Conservation (phyloP, 1,284 basidiomycete species). For the Meira nashicola region DNA sequence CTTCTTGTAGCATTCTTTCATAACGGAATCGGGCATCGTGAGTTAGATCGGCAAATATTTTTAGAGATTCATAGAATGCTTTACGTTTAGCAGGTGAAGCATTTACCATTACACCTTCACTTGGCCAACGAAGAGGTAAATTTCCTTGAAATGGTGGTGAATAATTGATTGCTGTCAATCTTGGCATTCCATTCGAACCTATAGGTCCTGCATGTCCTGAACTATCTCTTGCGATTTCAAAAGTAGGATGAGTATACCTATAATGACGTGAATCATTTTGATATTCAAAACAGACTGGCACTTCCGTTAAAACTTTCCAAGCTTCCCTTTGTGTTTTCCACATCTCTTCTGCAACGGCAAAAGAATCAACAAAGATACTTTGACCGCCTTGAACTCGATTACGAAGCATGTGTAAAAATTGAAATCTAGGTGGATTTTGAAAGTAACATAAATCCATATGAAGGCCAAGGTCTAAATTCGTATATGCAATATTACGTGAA, state of each 20-base stretch:
- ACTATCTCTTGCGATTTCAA: constrained; percentile 60
- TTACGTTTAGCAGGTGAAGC: constrained; percentile 17
- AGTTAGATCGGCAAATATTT: constrained; percentile 63
- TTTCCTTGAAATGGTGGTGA: constrained; percentile 93
- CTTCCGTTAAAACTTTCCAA: constrained; percentile 63
- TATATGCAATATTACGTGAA: constrained; percentile 90
- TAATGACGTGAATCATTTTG: constrained; percentile 83
- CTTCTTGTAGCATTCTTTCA: constrained; percentile 70
- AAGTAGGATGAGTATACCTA: constrained; percentile 71
- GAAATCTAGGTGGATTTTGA: constrained; percentile 72
- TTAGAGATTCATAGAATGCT: constrained; percentile 58
- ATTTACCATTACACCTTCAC: neutral
- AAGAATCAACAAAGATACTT: constrained; percentile 82
- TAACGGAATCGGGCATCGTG: constrained; percentile 62
- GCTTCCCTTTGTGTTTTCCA: constrained; percentile 58
- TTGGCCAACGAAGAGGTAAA: constrained; percentile 27
- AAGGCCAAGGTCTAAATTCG: constrained; percentile 77
- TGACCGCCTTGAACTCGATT: constrained; percentile 71
- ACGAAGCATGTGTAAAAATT: constrained; percentile 77
- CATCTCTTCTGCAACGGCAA: constrained; percentile 66
- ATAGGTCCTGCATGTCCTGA: constrained; percentile 23
- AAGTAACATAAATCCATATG: constrained; percentile 70
- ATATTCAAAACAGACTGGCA: constrained; percentile 83
- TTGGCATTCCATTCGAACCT: constrained; percentile 26
- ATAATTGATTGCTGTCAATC: constrained; percentile 67